Evolutionary conservation across 768 basidiomycete species (phyloP), one percentile per base, ranked within the genome.

Genomic region (Amanita molliuscula): DNA sequence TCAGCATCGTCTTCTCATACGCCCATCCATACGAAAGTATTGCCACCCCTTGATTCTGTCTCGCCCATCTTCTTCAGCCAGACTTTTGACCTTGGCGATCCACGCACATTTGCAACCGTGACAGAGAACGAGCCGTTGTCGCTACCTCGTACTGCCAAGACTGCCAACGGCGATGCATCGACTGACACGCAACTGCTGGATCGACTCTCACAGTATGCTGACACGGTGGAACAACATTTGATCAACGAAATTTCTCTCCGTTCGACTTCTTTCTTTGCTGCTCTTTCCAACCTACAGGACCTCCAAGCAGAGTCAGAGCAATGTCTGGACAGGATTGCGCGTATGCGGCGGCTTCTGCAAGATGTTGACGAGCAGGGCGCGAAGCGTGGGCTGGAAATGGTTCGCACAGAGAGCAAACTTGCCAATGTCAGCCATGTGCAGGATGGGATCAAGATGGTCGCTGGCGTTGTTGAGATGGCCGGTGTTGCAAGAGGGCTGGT

Each of bases 221-320:
- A 97, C 62, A 86, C 86, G 0, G 79, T 98, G 54, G 96, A 99
- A 62, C 82, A 91, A 53, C 95, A 99, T 65, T 85, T 99, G 50
- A 79, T 94, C 3, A 82, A 82, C 53, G 96, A 98, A 65, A 94
- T 99, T 40, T 86, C 87, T 7, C 70, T 86, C 8, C 85, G 95
- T 11, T 90, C 93, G 0, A 78, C 88, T 0, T 91, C 92, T 1
- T 99, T 99, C 76, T 99, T 98, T 59, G 85, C 94, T 4, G 96
- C 96, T 6, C 78, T 99, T 33, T 79, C 91, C 6, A 99, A 99
- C 64, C 73, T 99, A 6, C 88, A 96, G 59, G 86, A 91, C 54
- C 77, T 99, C 9, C 91, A 93, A 60, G 78, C 86, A 4, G 91
- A 96, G 61, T 94, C 92, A 0, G 78, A 84, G 43, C 76, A 81